Evolutionary conservation across 495 filamentous ascomycete species (phyloP).

Genomic region (Penicillium dipodomyicola): DNA sequence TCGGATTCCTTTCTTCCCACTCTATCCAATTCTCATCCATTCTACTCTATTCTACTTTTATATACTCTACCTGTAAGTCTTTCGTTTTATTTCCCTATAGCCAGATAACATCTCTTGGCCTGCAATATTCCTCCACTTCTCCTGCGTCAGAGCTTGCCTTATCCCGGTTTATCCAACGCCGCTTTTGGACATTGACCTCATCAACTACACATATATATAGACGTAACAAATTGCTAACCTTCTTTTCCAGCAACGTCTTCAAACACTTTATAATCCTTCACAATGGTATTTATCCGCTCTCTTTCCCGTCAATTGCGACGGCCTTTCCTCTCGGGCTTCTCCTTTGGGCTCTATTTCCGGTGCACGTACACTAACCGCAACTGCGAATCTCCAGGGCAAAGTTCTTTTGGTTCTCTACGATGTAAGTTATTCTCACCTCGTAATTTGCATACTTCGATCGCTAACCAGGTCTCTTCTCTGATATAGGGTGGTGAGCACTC

Average conservation of each 20-base stretch:
- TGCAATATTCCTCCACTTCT: slow-evolving; percentile 22
- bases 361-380: slow-evolving; percentile 55
- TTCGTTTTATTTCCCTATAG: not conserved
- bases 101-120: not conserved
- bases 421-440: slow-evolving; percentile 47
- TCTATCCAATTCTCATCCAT: not conserved
- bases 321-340: slow-evolving; percentile 48
- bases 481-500: slow-evolving; percentile 65
- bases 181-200: slow-evolving; percentile 20
- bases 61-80: slow-evolving; percentile 1
- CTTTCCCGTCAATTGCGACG: slow-evolving; percentile 55
- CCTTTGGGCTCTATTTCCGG: slow-evolving; percentile 40
- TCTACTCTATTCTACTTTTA: not conserved
- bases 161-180: slow-evolving; percentile 22
- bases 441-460: slow-evolving; percentile 5
- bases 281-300: slow-evolving; percentile 70
- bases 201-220: slow-evolving; percentile 4
- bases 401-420: slow-evolving; percentile 75
- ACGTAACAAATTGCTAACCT: slow-evolving; percentile 14
- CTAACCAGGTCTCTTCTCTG: slow-evolving; percentile 7
- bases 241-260: slow-evolving; percentile 7
- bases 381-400: slow-evolving; percentile 62
- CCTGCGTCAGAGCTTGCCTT: slow-evolving; percentile 6
- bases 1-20: not conserved
- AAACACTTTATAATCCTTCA: slow-evolving; percentile 38